Evolutionary conservation across 805 yeast species (phyloP).

Genomic region (Suhomyces pyralidae): DNA sequence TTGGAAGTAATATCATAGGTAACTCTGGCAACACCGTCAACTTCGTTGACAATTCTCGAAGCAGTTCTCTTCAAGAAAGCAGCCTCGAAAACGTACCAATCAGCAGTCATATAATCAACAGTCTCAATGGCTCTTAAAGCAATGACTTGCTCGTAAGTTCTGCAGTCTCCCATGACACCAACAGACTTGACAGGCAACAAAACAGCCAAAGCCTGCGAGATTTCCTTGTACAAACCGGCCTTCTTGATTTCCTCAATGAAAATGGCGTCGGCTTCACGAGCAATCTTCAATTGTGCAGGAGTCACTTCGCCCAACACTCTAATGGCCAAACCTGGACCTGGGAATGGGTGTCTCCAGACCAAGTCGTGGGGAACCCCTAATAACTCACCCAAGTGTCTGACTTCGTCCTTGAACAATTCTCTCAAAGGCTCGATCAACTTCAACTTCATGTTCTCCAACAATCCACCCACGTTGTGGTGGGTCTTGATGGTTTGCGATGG

Average conservation of each 20-base stretch:
- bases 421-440: conserved; percentile 97
- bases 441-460: conserved; percentile 96
- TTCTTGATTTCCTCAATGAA: conserved; percentile 93
- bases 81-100: conserved; percentile 95
- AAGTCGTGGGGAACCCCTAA: conserved; percentile 94
- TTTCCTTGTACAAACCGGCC: conserved; percentile 88
- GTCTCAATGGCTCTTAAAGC: conserved; percentile 98
- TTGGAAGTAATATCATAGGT: conserved; percentile 98
- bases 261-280: conserved; percentile 94
- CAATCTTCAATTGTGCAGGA: conserved; percentile 87
- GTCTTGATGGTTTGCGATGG: conserved; percentile 99
- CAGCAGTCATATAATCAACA: conserved; percentile 98
- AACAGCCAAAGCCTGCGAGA: conserved; percentile 97
- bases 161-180: conserved; percentile 99
- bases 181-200: conserved; percentile 96
- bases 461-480: conserved; percentile 98
- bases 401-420: conserved; percentile 98
- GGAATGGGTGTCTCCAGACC: conserved; percentile 99
- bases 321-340: conserved; percentile 99
- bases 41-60: conserved; percentile 96
- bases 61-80: conserved; percentile 89
- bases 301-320: conserved; percentile 97
- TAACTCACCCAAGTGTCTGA: conserved; percentile 90
- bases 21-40: conserved; percentile 98
- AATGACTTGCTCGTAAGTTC: conserved; percentile 98